A percentile compares a stretch with the other conserved stretches of the same genome.
Evolutionary conservation across 2,329 filamentous ascomycete genomes (phyloP).

Genomic region (Cytospora leucostoma): DNA sequence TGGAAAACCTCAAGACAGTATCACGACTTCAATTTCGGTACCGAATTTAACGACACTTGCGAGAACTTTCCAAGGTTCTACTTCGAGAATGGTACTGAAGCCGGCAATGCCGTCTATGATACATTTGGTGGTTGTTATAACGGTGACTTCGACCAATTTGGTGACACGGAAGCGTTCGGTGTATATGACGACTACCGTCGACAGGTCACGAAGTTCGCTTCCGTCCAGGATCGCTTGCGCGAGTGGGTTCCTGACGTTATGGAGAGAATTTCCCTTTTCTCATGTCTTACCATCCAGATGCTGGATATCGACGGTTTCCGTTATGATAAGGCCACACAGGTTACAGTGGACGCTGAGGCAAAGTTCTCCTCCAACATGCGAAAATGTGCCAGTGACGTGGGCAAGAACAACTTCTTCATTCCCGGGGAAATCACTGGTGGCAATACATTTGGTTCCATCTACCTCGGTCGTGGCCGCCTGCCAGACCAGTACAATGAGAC

Average conservation of each 20-base stretch:
- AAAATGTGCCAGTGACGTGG: constrained; percentile 54
- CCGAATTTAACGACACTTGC: constrained; percentile 54
- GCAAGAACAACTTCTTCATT: constrained; percentile 65
- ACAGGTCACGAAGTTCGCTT: constrained; percentile 66
- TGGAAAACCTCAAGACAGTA: constrained; percentile 59
- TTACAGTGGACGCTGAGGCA: constrained; percentile 58
- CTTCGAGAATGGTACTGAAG: constrained; percentile 56
- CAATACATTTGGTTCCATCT: constrained; percentile 60
- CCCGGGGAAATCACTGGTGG: constrained; percentile 65
- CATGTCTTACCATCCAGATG: constrained; percentile 61
- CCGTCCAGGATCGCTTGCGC: constrained; percentile 64
- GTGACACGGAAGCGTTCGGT: constrained; percentile 64
- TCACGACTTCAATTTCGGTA: constrained; percentile 56
- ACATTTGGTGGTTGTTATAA: constrained; percentile 57
- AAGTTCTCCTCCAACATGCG: constrained; percentile 58
- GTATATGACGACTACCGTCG: constrained; percentile 63
- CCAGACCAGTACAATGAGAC: constrained; percentile 28
- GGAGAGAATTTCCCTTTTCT: constrained; percentile 58
- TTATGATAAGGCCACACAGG: constrained; percentile 64
- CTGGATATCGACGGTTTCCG: constrained; percentile 67
- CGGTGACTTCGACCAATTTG: constrained; percentile 42
- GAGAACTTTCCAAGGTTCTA: constrained; percentile 59
- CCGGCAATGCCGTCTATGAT: constrained; percentile 47
- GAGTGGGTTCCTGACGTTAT: constrained; percentile 63
- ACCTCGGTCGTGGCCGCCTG: constrained; percentile 61